These are phyloP conservation scores for Solanum infundibuliforme DNA, from an alignment of 257 asterid genomes.

Conservation along the genomic window DNA sequence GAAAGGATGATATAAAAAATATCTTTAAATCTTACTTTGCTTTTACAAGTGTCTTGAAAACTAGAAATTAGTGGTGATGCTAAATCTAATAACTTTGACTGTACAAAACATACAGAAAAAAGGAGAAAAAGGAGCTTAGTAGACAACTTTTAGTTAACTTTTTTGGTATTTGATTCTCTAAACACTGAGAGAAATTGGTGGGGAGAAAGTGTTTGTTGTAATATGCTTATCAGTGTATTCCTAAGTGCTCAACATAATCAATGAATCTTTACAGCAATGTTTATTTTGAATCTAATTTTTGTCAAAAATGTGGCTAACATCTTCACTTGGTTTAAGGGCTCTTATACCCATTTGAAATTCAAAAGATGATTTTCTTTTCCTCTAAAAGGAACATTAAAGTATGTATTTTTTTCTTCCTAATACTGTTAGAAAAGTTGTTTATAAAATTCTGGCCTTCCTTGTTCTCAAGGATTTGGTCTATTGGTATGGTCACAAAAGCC, in stretches of 20 bases:
- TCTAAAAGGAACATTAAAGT: background rate
- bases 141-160: background rate
- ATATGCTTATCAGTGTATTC: conserved; percentile 17
- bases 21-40: background rate
- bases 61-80: background rate
- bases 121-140: background rate
- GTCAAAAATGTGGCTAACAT: conserved; percentile 31
- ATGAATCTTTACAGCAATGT: conserved; percentile 11
- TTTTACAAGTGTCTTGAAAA: background rate
- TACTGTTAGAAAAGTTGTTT: background rate
- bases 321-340: conserved; percentile 19
- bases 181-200: conserved; percentile 6
- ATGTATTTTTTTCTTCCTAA: background rate
- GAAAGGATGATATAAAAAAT: background rate
- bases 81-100: background rate
- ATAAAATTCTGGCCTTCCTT: background rate
- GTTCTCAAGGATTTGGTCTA: background rate
- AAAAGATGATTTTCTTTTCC: background rate
- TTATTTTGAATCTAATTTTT: conserved; percentile 10
- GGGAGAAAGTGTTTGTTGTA: conserved; percentile 22
- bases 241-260: conserved; percentile 26
- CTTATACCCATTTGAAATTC: conserved; percentile 11
- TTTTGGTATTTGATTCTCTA: conserved; percentile 1
- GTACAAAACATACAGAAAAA: background rate
- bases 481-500: background rate